Evolutionary conservation across 352 stramenopile species (phyloP).

Genomic region (Globisporangium emineosum): DNA sequence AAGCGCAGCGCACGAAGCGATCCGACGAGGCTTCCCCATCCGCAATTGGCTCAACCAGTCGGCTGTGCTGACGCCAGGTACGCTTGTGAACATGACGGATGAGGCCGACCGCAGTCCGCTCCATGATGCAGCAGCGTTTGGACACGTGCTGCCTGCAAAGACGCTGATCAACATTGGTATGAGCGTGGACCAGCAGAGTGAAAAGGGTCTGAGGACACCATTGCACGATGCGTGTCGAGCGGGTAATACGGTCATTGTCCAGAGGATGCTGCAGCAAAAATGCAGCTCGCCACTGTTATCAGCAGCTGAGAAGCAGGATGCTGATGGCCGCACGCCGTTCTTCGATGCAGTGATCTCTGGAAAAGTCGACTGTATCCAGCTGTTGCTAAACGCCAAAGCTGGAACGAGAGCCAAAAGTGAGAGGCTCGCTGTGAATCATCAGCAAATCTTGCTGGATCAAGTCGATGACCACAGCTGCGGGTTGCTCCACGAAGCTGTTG

Average conservation of each 20-base stretch:
- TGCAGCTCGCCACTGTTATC: too few relatives aligned
- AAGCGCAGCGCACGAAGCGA: conserved; percentile 22
- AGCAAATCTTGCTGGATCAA: not conserved
- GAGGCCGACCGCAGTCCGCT: conserved; percentile 14
- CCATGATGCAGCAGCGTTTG: conserved; percentile 10
- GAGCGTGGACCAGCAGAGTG: not conserved
- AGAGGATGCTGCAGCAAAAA: conserved; percentile 8
- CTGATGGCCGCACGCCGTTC: conserved; percentile 13
- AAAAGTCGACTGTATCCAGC: conserved; percentile 14
- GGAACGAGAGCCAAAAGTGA: not conserved
- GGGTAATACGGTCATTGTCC: not conserved
- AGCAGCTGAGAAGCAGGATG: not conserved
- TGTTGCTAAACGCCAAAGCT: conserved; percentile 14
- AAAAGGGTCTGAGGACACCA: not conserved
- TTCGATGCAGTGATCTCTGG: conserved; percentile 23
- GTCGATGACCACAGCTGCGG: conserved; percentile 8
- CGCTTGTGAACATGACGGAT: conserved; percentile 18
- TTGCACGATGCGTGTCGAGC: conserved; percentile 14
- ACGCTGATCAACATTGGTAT: conserved; percentile 15
- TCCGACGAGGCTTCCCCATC: conserved; percentile 23
- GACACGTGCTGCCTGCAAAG: conserved; percentile 1
- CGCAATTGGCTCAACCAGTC: conserved; percentile 21
- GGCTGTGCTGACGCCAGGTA: conserved; percentile 15
- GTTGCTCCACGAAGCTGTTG: conserved; percentile 9
- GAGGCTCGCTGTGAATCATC: not conserved